Percentiles rank a stretch among this genome's conserved stretches.
Evolutionary conservation across 2,329 filamentous ascomycete species (phyloP).

Genomic region (Pseudocercospora crystallina): DNA sequence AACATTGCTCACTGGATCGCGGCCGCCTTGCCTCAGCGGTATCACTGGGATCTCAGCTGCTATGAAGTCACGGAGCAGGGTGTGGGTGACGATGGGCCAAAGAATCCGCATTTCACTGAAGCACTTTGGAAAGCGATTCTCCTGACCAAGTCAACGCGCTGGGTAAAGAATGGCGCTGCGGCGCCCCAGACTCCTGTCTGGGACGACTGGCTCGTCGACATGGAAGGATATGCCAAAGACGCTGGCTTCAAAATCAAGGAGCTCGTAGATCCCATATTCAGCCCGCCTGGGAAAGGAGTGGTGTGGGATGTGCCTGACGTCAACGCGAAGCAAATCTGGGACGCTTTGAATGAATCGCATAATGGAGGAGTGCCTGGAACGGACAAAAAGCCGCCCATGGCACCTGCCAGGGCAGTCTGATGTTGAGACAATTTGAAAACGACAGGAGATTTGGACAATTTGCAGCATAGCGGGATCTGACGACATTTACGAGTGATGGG

Average conservation of each 20-base stretch:
- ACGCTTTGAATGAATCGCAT: too few species aligned
- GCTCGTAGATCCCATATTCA: constrained; percentile 5
- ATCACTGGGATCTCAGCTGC: constrained; percentile 51
- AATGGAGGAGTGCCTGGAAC: too few species aligned
- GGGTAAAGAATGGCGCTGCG: constrained; percentile 38
- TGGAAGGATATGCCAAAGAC: constrained; percentile 14
- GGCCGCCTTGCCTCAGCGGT: constrained; percentile 47
- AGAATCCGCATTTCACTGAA: constrained; percentile 46
- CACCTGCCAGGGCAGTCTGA: too few species aligned
- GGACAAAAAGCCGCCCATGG: too few species aligned
- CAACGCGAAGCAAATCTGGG: neutral
- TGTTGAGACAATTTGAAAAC: too few species aligned
- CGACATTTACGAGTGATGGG: too few species aligned
- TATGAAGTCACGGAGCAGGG: constrained; percentile 44
- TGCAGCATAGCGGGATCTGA: too few species aligned
- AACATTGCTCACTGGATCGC: constrained; percentile 54
- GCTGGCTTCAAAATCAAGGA: neutral
- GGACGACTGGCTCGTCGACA: constrained; percentile 29
- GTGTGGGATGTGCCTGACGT: constrained; percentile 15
- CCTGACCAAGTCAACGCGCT: constrained; percentile 44
- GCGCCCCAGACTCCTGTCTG: constrained; percentile 25
- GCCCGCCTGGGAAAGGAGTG: constrained; percentile 5
- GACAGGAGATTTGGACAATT: too few species aligned
- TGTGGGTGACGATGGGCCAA: constrained; percentile 28
- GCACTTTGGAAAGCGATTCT: constrained; percentile 52